Base-by-base conservation (phyloP, 192 early-diverging fungal species). In the Allomyces macrogynus region DNA sequence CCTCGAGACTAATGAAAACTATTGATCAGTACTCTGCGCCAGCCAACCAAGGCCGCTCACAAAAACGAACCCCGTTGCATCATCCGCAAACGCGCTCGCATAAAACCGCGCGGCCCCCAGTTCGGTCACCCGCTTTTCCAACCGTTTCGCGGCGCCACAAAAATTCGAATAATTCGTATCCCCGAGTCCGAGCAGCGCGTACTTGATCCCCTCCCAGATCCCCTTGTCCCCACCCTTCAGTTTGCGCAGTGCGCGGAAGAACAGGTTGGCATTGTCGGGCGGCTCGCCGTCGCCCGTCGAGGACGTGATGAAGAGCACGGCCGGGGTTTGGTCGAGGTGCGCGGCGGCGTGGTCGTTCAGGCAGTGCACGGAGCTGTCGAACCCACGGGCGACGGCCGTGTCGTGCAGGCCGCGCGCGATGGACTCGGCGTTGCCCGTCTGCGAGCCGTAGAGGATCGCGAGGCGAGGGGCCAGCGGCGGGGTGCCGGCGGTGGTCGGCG, bases 251-350 rank as follows among this genome's bases (percentile, higher is more conserved):
- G 80, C 86, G 8, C 90, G 76, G 85, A 87, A 94, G 72, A 95
- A 95, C 70, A 90, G 89, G 12, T 84, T 81, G 0, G 91, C 80
- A 76, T 97, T 97, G 72, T 97, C 93, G 8, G 93, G 93, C 54
- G 90, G 88, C 71, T 97, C 93, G 40, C 93, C 93, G 70, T 97
- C 93, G 10, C 93, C 93, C 0, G 93, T 97, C 9, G 89, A 95
- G 0, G 92, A 92, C 23, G 86, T 78, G 0, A 97, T 86, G 70
- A 93, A 80, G 63, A 97, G 81, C 5, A 61, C 25, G 23, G 10
- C 16, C 7, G 23, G 68, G 16, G 5, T 22, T 16, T 61, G 60
- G 18, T 66, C 22, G 40, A 57, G 22, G 20, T 24, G 12, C 23
- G 69, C 68, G 20, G 78, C 65, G 4, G 81, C 81, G 74, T 82